A percentile compares a stretch with the other conserved stretches of the same genome.
phyloP scores from a whole-genome alignment of 106 monocot species.

The Platanthera zijinensis region DNA sequence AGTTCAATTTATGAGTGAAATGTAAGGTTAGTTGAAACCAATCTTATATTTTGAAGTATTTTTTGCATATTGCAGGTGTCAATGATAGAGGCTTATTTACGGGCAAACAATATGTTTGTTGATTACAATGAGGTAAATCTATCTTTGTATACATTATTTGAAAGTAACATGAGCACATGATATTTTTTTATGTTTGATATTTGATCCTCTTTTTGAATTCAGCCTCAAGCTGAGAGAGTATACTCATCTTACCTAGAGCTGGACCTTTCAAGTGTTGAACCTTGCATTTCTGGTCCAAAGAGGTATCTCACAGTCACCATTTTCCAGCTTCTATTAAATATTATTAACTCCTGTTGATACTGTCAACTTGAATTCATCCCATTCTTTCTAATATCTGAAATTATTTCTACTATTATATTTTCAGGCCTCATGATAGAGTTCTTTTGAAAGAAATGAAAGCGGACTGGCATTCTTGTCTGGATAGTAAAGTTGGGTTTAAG shows the following conservation, averaged over 20 bases:
- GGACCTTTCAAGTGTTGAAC: constrained; percentile 42
- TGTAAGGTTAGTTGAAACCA: neutral
- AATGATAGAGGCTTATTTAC: constrained; percentile 83
- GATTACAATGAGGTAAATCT: constrained; percentile 74
- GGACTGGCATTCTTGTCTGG: constrained; percentile 71
- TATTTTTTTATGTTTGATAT: neutral
- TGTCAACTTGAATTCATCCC: neutral
- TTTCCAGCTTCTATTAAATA: neutral
- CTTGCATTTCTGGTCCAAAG: constrained; percentile 72
- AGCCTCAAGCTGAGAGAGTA: constrained; percentile 62
- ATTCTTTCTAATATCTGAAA: neutral
- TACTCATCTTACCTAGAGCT: constrained; percentile 54
- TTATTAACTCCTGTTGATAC: neutral
- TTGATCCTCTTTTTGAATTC: constrained; percentile 3
- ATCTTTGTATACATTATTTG: neutral
- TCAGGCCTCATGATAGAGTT: constrained; percentile 75
- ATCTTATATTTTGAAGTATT: neutral
- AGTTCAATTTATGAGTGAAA: neutral
- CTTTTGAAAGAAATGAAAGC: constrained; percentile 64
- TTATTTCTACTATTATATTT: neutral
- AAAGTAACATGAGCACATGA: neutral
- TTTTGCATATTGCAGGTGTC: constrained; percentile 35
- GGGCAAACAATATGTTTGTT: constrained; percentile 94
- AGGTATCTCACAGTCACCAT: constrained; percentile 22
- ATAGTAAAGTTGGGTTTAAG: constrained; percentile 75